Percentiles rank a stretch among this genome's conserved stretches.
These are phyloP conservation scores for Jaltomata sinuosa DNA, from an alignment of 257 asterid genomes.

Conservation along the genomic window DNA sequence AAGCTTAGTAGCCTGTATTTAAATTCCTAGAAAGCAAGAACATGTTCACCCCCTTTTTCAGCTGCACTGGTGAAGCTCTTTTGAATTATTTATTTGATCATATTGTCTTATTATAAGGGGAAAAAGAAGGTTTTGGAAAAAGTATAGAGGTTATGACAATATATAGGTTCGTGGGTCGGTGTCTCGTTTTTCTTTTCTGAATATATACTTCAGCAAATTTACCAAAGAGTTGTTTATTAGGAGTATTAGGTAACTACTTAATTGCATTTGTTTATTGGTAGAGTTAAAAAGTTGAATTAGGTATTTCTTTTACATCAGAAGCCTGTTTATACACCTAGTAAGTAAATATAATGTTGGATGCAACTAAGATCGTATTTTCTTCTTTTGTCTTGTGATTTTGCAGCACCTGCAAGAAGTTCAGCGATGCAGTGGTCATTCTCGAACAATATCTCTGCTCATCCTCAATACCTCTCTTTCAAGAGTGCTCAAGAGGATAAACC, in stretches of 20 bases:
- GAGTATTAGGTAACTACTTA: conserved; percentile 9
- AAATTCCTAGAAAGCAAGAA: conserved; percentile 9
- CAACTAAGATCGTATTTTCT: background rate
- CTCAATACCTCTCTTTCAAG: conserved; percentile 46
- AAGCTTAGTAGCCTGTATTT: conserved; percentile 11
- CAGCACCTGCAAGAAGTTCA: conserved; percentile 44
- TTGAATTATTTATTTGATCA: conserved; percentile 1
- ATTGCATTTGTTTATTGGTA: background rate
- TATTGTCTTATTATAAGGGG: conserved; percentile 1
- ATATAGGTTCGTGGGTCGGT: conserved; percentile 4
- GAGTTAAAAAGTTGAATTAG: background rate
- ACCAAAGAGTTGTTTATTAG: conserved; percentile 2
- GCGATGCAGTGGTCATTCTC: conserved; percentile 72
- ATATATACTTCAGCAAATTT: background rate
- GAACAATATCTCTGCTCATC: conserved; percentile 29
- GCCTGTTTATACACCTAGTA: background rate
- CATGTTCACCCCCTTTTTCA: conserved; percentile 32
- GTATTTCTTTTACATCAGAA: background rate
- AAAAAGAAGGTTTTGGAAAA: background rate
- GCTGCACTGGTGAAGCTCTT: conserved; percentile 24
- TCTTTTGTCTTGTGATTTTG: conserved; percentile 9
- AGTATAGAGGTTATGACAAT: background rate
- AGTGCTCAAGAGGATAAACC: conserved; percentile 20
- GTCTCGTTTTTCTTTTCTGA: conserved; percentile 6
- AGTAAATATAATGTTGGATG: background rate